Conservation (phyloP, 2,329 filamentous ascomycete species). For the Alternaria alternata region DNA sequence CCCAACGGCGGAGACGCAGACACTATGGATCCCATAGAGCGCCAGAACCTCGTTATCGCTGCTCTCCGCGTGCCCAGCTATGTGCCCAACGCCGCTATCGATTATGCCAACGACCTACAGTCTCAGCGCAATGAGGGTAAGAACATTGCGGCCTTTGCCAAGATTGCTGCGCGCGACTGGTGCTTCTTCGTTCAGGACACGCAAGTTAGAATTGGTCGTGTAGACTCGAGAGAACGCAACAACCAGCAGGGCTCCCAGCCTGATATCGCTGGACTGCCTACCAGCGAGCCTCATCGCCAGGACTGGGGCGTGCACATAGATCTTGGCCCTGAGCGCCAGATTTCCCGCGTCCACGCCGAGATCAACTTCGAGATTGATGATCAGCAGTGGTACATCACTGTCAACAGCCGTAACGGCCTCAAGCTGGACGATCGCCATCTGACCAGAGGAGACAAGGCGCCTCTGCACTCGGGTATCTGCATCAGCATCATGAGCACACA, state of each 20-base stretch:
- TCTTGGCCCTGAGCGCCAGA: conserved; percentile 64
- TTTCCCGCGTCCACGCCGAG: conserved; percentile 60
- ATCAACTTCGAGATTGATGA: conserved; percentile 56
- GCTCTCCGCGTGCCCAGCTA: conserved; percentile 56
- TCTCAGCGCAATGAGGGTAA: conserved; percentile 53
- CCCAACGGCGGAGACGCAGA: conserved; percentile 46
- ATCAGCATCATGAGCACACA: conserved; percentile 92
- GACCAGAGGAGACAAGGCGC: conserved; percentile 70
- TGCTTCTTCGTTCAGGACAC: conserved; percentile 82
- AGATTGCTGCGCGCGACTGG: conserved; percentile 83
- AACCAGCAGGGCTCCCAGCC: conserved; percentile 40
- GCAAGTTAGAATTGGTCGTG: conserved; percentile 77
- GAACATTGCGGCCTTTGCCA: conserved; percentile 73
- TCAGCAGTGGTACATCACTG: conserved; percentile 79
- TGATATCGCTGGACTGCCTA: conserved; percentile 33
- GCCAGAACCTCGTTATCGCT: conserved; percentile 49
- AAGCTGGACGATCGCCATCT: conserved; percentile 79
- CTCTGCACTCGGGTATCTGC: conserved; percentile 84
- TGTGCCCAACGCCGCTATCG: conserved; percentile 64
- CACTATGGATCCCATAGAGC: conserved; percentile 43
- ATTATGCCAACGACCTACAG: conserved; percentile 63
- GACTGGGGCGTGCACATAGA: conserved; percentile 78
- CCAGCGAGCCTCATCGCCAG: conserved; percentile 33
- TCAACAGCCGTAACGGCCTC: conserved; percentile 91
- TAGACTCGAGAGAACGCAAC: conserved; percentile 42